A percentile compares a stretch with the other conserved stretches of the same genome.
These are phyloP conservation scores for Quillaja saponaria DNA, from an alignment of 306 rosid species.

Conservation along the genomic window DNA sequence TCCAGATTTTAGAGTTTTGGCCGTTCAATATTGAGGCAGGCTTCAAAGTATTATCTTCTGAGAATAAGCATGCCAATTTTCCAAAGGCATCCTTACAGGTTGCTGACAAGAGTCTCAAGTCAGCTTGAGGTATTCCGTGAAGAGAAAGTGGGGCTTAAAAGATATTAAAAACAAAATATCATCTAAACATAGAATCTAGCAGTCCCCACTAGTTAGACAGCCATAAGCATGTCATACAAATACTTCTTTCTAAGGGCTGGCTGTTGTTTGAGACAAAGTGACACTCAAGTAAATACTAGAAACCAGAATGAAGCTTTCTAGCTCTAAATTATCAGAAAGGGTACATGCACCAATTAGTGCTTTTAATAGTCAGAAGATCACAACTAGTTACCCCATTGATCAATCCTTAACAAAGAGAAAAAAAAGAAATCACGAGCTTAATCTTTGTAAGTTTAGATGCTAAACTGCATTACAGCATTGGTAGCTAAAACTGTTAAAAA, in stretches of 20 bases:
- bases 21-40: too few species aligned
- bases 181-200: too few species aligned
- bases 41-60: too few species aligned
- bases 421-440: background rate
- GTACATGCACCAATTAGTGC: constrained; percentile 1
- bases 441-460: constrained; percentile 7
- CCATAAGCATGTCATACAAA: too few species aligned
- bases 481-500: background rate
- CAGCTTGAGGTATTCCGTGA: too few species aligned
- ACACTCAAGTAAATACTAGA: constrained; percentile 13
- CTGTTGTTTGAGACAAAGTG: constrained; percentile 4
- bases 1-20: too few species aligned
- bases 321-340: constrained; percentile 21
- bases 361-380: constrained; percentile 3
- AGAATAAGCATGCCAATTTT: too few species aligned
- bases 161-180: background rate
- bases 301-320: constrained; percentile 16
- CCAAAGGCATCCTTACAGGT: too few species aligned
- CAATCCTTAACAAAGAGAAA: background rate
- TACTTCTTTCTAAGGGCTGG: too few species aligned
- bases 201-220: too few species aligned
- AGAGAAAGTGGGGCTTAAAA: background rate
- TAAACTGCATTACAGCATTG: background rate
- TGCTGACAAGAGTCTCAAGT: too few species aligned
- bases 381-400: constrained; percentile 1